phyloP scores from a whole-genome alignment of 306 rosid genomes.

The Fragaria vesca region DNA sequence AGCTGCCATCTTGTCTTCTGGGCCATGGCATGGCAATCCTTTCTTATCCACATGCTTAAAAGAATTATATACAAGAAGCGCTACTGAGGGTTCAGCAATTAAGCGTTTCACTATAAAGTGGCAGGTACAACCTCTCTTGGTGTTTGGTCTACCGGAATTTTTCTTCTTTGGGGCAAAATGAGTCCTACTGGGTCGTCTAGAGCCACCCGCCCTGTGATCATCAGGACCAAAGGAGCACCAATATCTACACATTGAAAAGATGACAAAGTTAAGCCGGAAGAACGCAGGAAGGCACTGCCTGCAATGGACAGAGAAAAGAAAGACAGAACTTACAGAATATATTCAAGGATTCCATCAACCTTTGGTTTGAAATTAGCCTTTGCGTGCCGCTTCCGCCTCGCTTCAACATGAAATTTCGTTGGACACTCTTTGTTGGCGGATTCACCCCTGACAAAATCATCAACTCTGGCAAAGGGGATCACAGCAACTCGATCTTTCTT shows the following conservation, averaged over 20 bases:
- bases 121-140: slow-evolving; percentile 90
- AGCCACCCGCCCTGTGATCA: slow-evolving; percentile 81
- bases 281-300: slow-evolving; percentile 4
- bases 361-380: slow-evolving; percentile 66
- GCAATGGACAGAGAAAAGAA: not conserved
- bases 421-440: slow-evolving; percentile 77
- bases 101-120: slow-evolving; percentile 91
- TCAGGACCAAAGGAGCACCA: slow-evolving; percentile 99
- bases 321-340: slow-evolving; percentile 66
- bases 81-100: slow-evolving; percentile 83
- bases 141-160: slow-evolving; percentile 85
- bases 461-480: slow-evolving; percentile 84
- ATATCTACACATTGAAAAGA: slow-evolving; percentile 48
- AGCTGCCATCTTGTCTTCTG: slow-evolving; percentile 79
- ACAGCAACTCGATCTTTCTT: slow-evolving; percentile 78
- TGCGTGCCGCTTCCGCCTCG: slow-evolving; percentile 60
- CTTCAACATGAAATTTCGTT: slow-evolving; percentile 85
- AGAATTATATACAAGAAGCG: slow-evolving; percentile 71
- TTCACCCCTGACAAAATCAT: slow-evolving; percentile 88
- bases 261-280: slow-evolving; percentile 13
- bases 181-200: slow-evolving; percentile 75
- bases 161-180: slow-evolving; percentile 78
- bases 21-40: slow-evolving; percentile 92
- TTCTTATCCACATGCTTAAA: slow-evolving; percentile 87
- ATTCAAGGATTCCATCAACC: slow-evolving; percentile 91